Evolutionary conservation across 306 rosid species (phyloP).

Genomic region (Inga laurina): DNA sequence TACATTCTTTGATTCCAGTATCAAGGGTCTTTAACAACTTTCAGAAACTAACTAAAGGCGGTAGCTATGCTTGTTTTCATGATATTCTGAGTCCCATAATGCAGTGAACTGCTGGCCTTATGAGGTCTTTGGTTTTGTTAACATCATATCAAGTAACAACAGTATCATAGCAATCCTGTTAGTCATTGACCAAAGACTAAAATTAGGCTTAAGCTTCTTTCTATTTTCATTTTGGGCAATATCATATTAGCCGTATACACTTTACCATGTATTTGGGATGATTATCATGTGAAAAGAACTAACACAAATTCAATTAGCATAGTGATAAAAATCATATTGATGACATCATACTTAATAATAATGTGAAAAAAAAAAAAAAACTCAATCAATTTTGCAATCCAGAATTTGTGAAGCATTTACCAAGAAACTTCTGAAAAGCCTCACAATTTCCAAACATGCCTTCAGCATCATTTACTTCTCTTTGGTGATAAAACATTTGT

Average conservation of each 20-base stretch:
- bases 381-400: background rate
- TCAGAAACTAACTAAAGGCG: background rate
- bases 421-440: background rate
- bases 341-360: background rate
- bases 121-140: background rate
- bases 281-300: background rate
- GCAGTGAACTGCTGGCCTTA: background rate
- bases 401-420: background rate
- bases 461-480: background rate
- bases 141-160: background rate
- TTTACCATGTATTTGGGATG: background rate
- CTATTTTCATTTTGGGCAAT: background rate
- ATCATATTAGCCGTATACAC: background rate
- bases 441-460: background rate
- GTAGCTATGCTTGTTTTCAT: too few species aligned
- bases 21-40: background rate
- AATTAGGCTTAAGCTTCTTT: background rate
- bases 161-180: background rate
- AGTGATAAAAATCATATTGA: background rate
- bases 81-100: background rate
- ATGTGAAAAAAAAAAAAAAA: background rate
- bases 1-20: background rate
- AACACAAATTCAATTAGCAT: background rate
- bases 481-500: slow-evolving; percentile 11
- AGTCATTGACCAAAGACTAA: background rate